These are phyloP conservation scores for Kazachstania africana DNA, from an alignment of 805 yeast genomes.

Conservation along the genomic window DNA sequence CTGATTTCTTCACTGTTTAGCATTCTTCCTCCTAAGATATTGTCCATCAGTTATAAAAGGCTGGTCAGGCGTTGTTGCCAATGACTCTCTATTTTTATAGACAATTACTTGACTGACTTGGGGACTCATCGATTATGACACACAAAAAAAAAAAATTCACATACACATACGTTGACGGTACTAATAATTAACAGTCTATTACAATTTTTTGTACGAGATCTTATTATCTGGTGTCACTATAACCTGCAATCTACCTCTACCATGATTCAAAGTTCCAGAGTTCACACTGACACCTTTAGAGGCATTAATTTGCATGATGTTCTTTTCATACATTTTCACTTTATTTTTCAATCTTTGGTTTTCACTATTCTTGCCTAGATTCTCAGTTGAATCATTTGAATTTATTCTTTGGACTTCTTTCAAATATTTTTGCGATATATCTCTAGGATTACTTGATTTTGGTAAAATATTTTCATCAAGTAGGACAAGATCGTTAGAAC, in stretches of 20 bases:
- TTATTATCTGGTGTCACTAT: conserved; percentile 16
- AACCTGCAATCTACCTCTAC: conserved; percentile 15
- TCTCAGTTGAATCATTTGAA: too few relatives aligned
- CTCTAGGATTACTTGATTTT: conserved; percentile 2
- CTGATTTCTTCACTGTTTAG: conserved; percentile 31
- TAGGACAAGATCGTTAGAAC: too few relatives aligned
- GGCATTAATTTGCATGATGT: conserved; percentile 11
- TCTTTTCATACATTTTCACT: conserved; percentile 13
- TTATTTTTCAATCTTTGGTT: conserved; percentile 18
- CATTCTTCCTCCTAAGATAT: conserved; percentile 1
- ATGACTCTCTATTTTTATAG: too few relatives aligned
- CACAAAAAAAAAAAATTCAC: too few relatives aligned
- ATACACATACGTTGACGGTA: too few relatives aligned
- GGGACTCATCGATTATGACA: too few relatives aligned
- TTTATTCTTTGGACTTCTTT: conserved; percentile 1
- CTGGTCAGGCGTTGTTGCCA: too few relatives aligned
- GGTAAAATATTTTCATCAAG: too few relatives aligned
- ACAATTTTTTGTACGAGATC: conserved; percentile 18
- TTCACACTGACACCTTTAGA: neutral
- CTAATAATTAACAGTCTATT: too few relatives aligned
- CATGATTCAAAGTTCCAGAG: conserved; percentile 1
- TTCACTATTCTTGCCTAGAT: too few relatives aligned
- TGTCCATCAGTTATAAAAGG: too few relatives aligned
- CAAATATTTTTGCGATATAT: conserved; percentile 3
- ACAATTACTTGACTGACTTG: too few relatives aligned